These are phyloP conservation scores for Nidula microcarpa DNA, from an alignment of 768 basidiomycete genomes.

Conservation along the genomic window DNA sequence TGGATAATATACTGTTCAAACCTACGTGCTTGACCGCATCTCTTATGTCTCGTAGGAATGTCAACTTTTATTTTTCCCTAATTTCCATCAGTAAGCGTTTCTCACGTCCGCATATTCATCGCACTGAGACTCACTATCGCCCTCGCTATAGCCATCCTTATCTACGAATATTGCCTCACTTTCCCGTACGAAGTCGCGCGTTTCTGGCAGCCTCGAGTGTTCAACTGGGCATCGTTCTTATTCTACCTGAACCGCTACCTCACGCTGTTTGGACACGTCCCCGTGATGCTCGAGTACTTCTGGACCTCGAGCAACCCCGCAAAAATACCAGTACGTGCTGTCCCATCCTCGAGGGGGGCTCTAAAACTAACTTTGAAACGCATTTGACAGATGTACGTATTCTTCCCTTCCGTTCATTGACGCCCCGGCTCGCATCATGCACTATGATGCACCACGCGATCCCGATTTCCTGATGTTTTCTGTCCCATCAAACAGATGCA, in stretches of 20 bases:
- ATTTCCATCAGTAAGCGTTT: background rate
- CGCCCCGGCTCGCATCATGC: background rate
- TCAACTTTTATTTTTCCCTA: background rate
- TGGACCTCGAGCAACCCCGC: constrained; percentile 19
- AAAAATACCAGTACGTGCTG: constrained; percentile 21
- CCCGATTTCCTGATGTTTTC: background rate
- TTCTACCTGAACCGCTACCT: constrained; percentile 42
- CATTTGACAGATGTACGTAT: constrained; percentile 2
- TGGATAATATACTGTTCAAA: no score
- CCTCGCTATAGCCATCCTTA: constrained; percentile 25
- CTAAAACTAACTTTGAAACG: no score
- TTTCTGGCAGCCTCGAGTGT: constrained; percentile 31
- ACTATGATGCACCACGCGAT: background rate
- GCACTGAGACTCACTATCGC: background rate
- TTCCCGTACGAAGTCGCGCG: constrained; percentile 35
- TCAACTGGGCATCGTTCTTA: constrained; percentile 27
- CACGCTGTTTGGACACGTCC: constrained; percentile 31
- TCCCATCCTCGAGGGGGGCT: background rate
- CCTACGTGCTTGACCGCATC: no score
- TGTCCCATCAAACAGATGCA: constrained; percentile 19
- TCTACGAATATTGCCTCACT: constrained; percentile 46
- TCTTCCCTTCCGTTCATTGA: background rate
- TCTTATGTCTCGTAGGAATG: no score
- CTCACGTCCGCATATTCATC: background rate
- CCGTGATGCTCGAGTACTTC: constrained; percentile 29